Evolutionary conservation across 1,284 basidiomycete genomes (phyloP).

Genomic region (Phaffia rhodozyma): DNA sequence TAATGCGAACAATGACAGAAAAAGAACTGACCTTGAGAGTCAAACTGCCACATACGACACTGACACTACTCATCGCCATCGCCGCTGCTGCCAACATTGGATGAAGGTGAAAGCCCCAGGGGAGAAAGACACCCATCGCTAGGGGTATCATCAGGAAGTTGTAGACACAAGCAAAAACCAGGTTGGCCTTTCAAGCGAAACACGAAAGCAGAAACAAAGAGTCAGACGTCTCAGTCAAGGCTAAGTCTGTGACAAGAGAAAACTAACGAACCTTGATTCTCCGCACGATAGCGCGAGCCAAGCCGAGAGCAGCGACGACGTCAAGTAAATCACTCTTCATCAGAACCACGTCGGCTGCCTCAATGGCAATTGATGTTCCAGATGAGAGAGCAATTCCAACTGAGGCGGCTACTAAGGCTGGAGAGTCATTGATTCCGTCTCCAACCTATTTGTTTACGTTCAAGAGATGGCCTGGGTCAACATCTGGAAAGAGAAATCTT

Average conservation of each 20-base stretch:
- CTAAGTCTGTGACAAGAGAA: neutral
- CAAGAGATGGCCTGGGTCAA: neutral
- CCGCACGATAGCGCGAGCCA: conserved; percentile 76
- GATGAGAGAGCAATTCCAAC: conserved; percentile 93
- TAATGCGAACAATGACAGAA: neutral
- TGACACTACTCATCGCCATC: conserved; percentile 96
- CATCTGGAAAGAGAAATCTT: conserved; percentile 1
- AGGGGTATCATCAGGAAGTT: conserved; percentile 93
- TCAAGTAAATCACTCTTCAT: conserved; percentile 94
- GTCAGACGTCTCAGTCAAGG: neutral
- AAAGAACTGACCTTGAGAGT: conserved; percentile 47
- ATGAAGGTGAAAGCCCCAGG: conserved; percentile 82
- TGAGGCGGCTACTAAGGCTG: conserved; percentile 85
- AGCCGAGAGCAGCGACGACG: conserved; percentile 87
- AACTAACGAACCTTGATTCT: conserved; percentile 56
- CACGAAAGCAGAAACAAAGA: neutral
- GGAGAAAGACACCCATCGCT: conserved; percentile 93
- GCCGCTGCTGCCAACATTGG: conserved; percentile 97
- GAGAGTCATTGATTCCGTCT: conserved; percentile 98
- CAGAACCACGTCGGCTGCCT: conserved; percentile 94
- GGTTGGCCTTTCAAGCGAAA: conserved; percentile 41
- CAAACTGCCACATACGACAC: conserved; percentile 82
- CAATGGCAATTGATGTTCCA: conserved; percentile 92
- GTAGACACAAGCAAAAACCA: conserved; percentile 87
- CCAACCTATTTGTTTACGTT: conserved; percentile 53